Conservation (phyloP, 352 stramenopile species). For the Phytophthora melonis region DNA sequence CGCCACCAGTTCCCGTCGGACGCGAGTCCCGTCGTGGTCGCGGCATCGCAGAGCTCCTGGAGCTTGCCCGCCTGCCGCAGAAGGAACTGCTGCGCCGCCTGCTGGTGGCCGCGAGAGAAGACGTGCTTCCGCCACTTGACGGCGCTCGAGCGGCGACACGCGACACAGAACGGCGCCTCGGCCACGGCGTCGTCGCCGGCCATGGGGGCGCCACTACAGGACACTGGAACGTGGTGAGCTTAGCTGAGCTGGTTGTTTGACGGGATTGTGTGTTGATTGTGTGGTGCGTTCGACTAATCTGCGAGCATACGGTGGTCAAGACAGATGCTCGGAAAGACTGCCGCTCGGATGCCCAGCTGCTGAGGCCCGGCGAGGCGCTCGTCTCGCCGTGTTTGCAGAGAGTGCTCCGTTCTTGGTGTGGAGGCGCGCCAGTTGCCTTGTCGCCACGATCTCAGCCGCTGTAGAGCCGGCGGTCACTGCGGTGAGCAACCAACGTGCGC, state of each 20-base stretch:
- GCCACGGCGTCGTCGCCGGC: constrained; percentile 35
- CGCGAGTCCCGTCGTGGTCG: no score
- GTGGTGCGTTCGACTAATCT: constrained; percentile 25
- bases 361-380: neutral
- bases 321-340: constrained; percentile 17
- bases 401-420: constrained; percentile 28
- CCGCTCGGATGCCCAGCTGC: no score
- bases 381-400: constrained; percentile 23
- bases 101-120: constrained; percentile 69
- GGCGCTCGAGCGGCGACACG: constrained; percentile 69
- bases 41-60: constrained; percentile 35
- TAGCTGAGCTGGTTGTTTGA: constrained; percentile 9
- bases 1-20: constrained; percentile 20
- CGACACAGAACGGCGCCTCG: constrained; percentile 57
- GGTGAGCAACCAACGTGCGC: no score
- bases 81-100: constrained; percentile 53
- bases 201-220: no score
- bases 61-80: constrained; percentile 36
- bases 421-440: neutral
- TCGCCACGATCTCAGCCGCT: neutral
- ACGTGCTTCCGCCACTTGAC: constrained; percentile 77
- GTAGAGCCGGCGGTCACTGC: neutral
- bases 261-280: constrained; percentile 20
- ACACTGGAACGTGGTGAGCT: neutral
- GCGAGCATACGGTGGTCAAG: constrained; percentile 14